A percentile compares a stretch with the other conserved stretches of the same genome.
Conservation (phyloP, 2,329 filamentous ascomycete species). For the Bisporella sp. region DNA sequence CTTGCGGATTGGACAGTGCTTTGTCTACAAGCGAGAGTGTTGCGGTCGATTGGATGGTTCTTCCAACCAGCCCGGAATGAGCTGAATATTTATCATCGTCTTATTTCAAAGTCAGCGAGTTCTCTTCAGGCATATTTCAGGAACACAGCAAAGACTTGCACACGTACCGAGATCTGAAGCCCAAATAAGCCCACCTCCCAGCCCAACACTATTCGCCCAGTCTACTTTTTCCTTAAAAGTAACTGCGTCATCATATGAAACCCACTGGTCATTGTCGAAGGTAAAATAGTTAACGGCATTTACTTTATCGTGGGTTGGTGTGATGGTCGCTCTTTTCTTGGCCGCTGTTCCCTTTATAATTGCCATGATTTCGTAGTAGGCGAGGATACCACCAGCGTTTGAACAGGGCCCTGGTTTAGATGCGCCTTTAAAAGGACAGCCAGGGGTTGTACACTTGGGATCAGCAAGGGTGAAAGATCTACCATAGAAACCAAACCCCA, state of each 20-base stretch:
- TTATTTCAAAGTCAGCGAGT: too few species aligned
- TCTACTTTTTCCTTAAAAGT: conserved; percentile 22
- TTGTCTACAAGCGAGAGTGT: too few species aligned
- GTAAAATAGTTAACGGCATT: conserved; percentile 11
- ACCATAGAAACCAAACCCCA: conserved; percentile 43
- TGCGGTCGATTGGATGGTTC: too few species aligned
- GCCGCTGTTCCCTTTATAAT: conserved; percentile 16
- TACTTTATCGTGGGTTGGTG: conserved; percentile 15
- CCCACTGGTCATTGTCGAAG: conserved; percentile 5
- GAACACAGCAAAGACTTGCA: too few species aligned
- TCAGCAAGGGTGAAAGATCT: conserved; percentile 18
- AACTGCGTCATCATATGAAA: conserved; percentile 23
- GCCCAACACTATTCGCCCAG: conserved; percentile 17
- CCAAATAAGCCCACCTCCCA: conserved; percentile 25
- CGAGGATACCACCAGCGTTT: conserved; percentile 24
- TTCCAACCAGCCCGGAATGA: too few species aligned
- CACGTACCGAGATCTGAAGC: background rate
- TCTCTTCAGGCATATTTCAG: too few species aligned
- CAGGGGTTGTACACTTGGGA: conserved; percentile 13
- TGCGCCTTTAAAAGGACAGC: conserved; percentile 15
- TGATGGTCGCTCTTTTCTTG: background rate
- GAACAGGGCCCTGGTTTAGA: conserved; percentile 12
- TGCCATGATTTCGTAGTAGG: conserved; percentile 27
- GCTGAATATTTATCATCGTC: too few species aligned
- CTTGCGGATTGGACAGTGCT: too few species aligned